Percentiles rank a stretch among this genome's conserved stretches.
Evolutionary conservation across 1,284 basidiomycete genomes (phyloP).

Genomic region (Pholiota adiposa): DNA sequence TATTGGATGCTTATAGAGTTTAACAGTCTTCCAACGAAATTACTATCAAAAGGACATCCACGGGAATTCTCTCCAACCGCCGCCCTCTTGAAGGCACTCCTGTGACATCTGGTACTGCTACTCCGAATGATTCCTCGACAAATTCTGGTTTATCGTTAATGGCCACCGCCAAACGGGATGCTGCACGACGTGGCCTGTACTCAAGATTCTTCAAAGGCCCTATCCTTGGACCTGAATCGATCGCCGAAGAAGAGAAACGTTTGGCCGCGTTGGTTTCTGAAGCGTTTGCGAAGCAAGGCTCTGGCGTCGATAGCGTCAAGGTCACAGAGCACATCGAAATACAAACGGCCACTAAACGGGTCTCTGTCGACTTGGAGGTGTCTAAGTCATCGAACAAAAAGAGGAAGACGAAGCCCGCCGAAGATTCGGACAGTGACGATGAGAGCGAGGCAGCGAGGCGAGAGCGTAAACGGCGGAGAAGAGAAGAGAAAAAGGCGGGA

Average conservation of each 20-base stretch:
- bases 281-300: slow-evolving; percentile 14
- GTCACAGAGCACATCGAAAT: slow-evolving; percentile 25
- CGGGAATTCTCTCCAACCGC: slow-evolving; percentile 78
- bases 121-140: slow-evolving; percentile 39
- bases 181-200: slow-evolving; percentile 77
- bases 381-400: slow-evolving; percentile 20
- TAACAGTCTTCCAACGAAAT: slow-evolving; percentile 25
- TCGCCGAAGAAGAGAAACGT: slow-evolving; percentile 22
- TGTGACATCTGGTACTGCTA: slow-evolving; percentile 51
- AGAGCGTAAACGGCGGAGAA: slow-evolving; percentile 26
- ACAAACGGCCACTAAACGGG: slow-evolving; percentile 11
- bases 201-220: slow-evolving; percentile 82
- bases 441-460: slow-evolving; percentile 21
- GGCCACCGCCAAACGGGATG: slow-evolving; percentile 74
- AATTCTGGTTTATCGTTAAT: slow-evolving; percentile 56
- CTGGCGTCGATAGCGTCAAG: slow-evolving; percentile 12
- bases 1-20: slow-evolving; percentile 18
- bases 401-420: slow-evolving; percentile 12
- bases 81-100: slow-evolving; percentile 58
- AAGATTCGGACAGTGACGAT: slow-evolving; percentile 12
- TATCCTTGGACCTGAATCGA: slow-evolving; percentile 52
- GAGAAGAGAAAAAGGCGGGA: slow-evolving; percentile 23
- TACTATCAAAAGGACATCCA: slow-evolving; percentile 61
- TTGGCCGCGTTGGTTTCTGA: slow-evolving; percentile 15
- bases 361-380: slow-evolving; percentile 23